Percentiles rank a stretch among this genome's conserved stretches.
phyloP scores from a whole-genome alignment of 768 basidiomycete species.

The Suillus americanus region DNA sequence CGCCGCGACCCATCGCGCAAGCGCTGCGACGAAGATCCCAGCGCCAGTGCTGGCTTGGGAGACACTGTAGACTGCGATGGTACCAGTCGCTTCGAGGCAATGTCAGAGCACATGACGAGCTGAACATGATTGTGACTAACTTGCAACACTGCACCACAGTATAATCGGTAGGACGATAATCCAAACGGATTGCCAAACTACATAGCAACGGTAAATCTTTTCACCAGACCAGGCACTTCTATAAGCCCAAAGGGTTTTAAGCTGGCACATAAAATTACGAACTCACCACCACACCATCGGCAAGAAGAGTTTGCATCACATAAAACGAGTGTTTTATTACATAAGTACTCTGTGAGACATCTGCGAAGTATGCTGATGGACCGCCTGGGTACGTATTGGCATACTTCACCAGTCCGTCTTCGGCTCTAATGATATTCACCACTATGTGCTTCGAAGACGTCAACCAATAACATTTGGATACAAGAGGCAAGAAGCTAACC shows the following conservation, averaged over 20 bases:
- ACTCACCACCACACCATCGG: conserved; percentile 8
- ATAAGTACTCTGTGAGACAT: conserved; percentile 21
- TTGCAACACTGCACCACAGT: conserved; percentile 9
- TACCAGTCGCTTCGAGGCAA: conserved; percentile 1
- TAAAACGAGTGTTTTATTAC: conserved; percentile 25
- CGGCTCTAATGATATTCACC: conserved; percentile 15
- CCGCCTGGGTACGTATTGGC: conserved; percentile 20
- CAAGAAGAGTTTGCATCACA: conserved; percentile 11
- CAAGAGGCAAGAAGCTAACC: conserved; percentile 9
- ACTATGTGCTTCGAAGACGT: conserved; percentile 11
- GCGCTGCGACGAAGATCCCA: not conserved
- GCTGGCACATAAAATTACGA: too few relatives aligned
- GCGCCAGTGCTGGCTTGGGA: not conserved
- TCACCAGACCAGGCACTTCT: not conserved
- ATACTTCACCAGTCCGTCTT: conserved; percentile 20
- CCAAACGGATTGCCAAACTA: conserved; percentile 14
- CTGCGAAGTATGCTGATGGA: conserved; percentile 22
- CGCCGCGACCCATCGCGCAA: conserved; percentile 8
- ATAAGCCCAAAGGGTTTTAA: not conserved
- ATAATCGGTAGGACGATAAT: conserved; percentile 11
- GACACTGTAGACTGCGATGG: conserved; percentile 1
- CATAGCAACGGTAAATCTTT: conserved; percentile 16
- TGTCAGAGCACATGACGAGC: not conserved
- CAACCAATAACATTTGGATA: not conserved
- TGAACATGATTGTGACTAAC: not conserved